Evolutionary conservation across 768 basidiomycete genomes (phyloP).

Genomic region (Lactifluus piperatus): DNA sequence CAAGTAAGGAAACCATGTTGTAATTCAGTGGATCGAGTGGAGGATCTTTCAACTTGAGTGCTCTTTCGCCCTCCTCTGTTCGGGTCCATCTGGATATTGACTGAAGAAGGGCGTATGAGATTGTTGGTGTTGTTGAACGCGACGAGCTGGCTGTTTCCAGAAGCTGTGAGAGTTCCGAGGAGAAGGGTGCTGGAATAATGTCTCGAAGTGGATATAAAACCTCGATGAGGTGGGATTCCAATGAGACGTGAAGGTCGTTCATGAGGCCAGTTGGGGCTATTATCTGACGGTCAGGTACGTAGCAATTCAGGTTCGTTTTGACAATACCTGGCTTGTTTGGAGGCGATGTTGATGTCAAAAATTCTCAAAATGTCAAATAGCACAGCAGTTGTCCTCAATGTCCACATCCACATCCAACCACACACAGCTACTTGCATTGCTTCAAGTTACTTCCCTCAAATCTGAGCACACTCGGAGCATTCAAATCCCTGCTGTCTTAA

Average conservation of each 20-base stretch:
- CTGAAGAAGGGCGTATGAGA: slow-evolving; percentile 54
- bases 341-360: neutral
- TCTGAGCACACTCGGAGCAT: neutral
- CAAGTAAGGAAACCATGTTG: slow-evolving; percentile 65
- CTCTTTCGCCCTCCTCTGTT: slow-evolving; percentile 35
- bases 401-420: neutral
- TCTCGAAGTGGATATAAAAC: slow-evolving; percentile 37
- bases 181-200: slow-evolving; percentile 39
- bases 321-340: neutral
- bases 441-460: slow-evolving; percentile 1
- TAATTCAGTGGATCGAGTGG: slow-evolving; percentile 47
- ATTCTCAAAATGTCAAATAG: too few relatives aligned
- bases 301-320: neutral
- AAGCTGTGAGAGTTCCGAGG: slow-evolving; percentile 34
- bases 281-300: neutral
- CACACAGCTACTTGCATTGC: slow-evolving; percentile 6
- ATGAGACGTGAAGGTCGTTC: slow-evolving; percentile 46
- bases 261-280: neutral
- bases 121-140: slow-evolving; percentile 26
- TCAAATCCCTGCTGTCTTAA: neutral
- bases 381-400: neutral
- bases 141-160: slow-evolving; percentile 24
- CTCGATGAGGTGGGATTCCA: slow-evolving; percentile 55
- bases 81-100: slow-evolving; percentile 63
- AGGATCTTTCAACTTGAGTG: slow-evolving; percentile 33